Conservation (phyloP, 768 basidiomycete genomes). For the Hypholoma fasciculare region DNA sequence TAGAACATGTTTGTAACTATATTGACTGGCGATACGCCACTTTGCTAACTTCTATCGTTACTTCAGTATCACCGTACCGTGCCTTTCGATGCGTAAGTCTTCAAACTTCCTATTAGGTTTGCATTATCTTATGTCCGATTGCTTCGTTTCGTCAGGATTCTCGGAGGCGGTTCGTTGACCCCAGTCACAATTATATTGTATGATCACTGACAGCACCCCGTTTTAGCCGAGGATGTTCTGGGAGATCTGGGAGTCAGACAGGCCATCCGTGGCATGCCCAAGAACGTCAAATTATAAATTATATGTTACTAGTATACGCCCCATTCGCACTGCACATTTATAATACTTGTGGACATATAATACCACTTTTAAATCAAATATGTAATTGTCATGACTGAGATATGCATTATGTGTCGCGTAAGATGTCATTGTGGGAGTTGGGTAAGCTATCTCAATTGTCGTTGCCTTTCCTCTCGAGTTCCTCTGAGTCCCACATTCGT, state of each 20-base stretch:
- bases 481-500: slow-evolving; percentile 31
- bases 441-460: slow-evolving; percentile 8
- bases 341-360: not conserved
- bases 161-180: slow-evolving; percentile 58
- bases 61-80: slow-evolving; percentile 62
- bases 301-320: slow-evolving; percentile 1
- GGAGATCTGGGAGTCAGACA: slow-evolving; percentile 83
- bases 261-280: slow-evolving; percentile 75
- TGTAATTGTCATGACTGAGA: not conserved
- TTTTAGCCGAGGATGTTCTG: slow-evolving; percentile 71
- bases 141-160: slow-evolving; percentile 34
- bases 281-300: slow-evolving; percentile 58
- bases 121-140: not conserved
- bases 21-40: slow-evolving; percentile 6
- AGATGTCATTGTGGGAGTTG: not conserved
- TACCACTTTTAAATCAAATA: not conserved
- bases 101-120: not conserved
- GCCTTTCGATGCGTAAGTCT: slow-evolving; percentile 58
- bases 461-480: slow-evolving; percentile 23
- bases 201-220: slow-evolving; percentile 8
- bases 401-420: not conserved
- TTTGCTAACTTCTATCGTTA: slow-evolving; percentile 21
- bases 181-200: not conserved
- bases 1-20: slow-evolving; percentile 53
- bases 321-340: not conserved